Base-by-base conservation (phyloP, 768 basidiomycete genomes). In the Paxillus involutus region DNA sequence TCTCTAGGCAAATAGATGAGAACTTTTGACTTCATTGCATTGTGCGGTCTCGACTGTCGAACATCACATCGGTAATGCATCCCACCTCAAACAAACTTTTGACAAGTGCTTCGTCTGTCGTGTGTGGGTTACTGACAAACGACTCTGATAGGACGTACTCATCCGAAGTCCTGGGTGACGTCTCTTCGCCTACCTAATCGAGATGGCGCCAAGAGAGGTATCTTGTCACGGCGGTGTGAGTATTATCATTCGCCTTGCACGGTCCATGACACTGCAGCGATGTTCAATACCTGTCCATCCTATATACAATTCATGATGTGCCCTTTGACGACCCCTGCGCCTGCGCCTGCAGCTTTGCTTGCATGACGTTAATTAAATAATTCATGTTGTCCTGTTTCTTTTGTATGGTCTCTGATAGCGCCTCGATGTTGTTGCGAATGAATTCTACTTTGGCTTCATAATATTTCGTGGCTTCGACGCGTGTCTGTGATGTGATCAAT, bases 361-460 rank as follows among this genome's bases (percentile, higher is more conserved):
- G 91, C 73, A 95, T 80, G 36, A 93, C 76, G 59, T 79, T 81
- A 26, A 89, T 67, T 48, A 96, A 69, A 63, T 82, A 85, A 65
- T 81, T 86, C 75, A 91, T 79, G 70, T 94, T 94, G 39, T 96
- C 93, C 71, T 92, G 85, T 75, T 97, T 98, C 75, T 87, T 89
- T 68, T 85, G 79, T 60, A 98, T 90, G 33, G 93, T 91, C 43
- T 88, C 88, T 69, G 98, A 93, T 44, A 99, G 75, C 21, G 83
- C 81, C 36, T 95, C 92, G 37, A 96, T 80, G 66, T 96, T 98
- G 21, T 77, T 77, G 46, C 82, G 84, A 61, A 98, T 87, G 64
- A 85, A 93, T 1, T 87, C 84, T 37, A 88, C 82, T 75, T 98
- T 98, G 47, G 77, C 64, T 26, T 80, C 78, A 73, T 97, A 98